Percentiles rank a stretch among this genome's conserved stretches.
phyloP scores from a whole-genome alignment of 495 filamentous ascomycete genomes.

The Patellaria atrata region DNA sequence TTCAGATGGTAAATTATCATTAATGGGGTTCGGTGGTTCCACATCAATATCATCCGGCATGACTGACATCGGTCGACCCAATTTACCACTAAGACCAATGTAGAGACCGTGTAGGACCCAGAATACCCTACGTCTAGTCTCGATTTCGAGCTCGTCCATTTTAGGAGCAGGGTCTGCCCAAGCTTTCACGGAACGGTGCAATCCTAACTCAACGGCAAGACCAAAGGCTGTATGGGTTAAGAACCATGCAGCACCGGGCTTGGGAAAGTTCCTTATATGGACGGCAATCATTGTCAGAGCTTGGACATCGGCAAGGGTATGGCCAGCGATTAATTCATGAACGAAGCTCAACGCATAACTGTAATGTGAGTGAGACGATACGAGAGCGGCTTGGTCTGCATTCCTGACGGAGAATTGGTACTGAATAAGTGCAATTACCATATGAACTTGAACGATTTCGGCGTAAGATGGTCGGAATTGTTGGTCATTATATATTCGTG shows the following conservation, averaged over 20 bases:
- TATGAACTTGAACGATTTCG: slow-evolving; percentile 58
- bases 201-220: slow-evolving; percentile 53
- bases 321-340: slow-evolving; percentile 42
- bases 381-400: slow-evolving; percentile 36
- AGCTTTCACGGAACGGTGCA: slow-evolving; percentile 55
- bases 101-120: slow-evolving; percentile 52
- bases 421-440: slow-evolving; percentile 62
- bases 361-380: slow-evolving; percentile 58
- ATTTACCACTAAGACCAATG: slow-evolving; percentile 51
- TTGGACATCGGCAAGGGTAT: slow-evolving; percentile 50
- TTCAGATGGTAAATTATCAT: slow-evolving; percentile 45
- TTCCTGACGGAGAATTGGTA: slow-evolving; percentile 58
- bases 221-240: slow-evolving; percentile 44
- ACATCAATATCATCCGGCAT: slow-evolving; percentile 57
- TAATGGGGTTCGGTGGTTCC: slow-evolving; percentile 52
- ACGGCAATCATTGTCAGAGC: slow-evolving; percentile 52
- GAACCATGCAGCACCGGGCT: slow-evolving; percentile 56
- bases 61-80: slow-evolving; percentile 63
- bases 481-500: slow-evolving; percentile 47
- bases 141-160: slow-evolving; percentile 42
- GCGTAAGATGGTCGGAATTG: slow-evolving; percentile 43
- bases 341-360: slow-evolving; percentile 56
- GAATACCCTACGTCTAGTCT: slow-evolving; percentile 64
- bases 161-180: slow-evolving; percentile 39
- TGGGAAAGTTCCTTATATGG: slow-evolving; percentile 63